Evolutionary conservation across 2,329 filamentous ascomycete species (phyloP).

Genomic region (Fusarium chuoi): DNA sequence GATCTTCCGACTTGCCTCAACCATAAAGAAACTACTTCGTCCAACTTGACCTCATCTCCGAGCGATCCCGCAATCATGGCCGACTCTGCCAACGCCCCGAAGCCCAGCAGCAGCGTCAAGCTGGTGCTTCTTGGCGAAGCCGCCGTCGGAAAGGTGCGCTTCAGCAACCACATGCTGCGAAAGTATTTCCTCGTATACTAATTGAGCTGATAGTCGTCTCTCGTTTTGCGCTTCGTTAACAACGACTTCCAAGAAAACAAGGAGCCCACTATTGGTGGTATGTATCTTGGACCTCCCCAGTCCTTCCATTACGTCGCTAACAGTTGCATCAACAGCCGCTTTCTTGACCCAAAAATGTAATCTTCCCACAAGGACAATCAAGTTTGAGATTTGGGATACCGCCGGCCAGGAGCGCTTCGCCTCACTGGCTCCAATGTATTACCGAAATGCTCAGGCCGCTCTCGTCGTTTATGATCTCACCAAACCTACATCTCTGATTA

Average conservation of each 20-base stretch:
- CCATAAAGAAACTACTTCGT: conserved; percentile 1
- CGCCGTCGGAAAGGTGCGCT: conserved; percentile 92
- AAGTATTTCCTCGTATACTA: conserved; percentile 8
- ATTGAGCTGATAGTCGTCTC: conserved; percentile 76
- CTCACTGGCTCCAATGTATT: conserved; percentile 98
- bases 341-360: conserved; percentile 99
- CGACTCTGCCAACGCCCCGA: conserved; percentile 72
- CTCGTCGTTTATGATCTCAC: conserved; percentile 99
- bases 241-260: conserved; percentile 99
- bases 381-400: conserved; percentile 98
- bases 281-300: conserved; percentile 44
- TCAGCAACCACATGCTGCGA: neutral
- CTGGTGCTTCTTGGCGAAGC: conserved; percentile 97
- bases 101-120: conserved; percentile 99
- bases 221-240: conserved; percentile 98
- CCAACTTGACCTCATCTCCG: conserved; percentile 27
- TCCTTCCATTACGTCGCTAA: conserved; percentile 24
- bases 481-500: conserved; percentile 92
- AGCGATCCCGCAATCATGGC: conserved; percentile 48
- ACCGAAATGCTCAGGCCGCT: conserved; percentile 96
- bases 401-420: conserved; percentile 98
- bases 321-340: conserved; percentile 69
- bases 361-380: conserved; percentile 90
- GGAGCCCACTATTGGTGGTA: conserved; percentile 98
- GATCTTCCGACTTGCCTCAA: neutral